Evolutionary conservation across 176 grass and related monocot genomes (phyloP).

Genomic region (Chloris gayana): DNA sequence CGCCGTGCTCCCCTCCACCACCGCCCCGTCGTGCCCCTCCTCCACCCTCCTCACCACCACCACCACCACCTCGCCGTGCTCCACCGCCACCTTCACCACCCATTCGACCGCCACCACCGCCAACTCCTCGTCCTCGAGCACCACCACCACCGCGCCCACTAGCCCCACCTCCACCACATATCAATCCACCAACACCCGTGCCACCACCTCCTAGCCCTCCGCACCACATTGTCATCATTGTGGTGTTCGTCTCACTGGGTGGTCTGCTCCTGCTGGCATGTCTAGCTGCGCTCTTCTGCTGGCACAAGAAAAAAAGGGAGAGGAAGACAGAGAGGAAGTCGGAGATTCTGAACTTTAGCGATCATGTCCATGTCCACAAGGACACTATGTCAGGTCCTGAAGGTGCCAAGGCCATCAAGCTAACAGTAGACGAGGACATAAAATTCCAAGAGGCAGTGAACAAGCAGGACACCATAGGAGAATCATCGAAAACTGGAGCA

Average conservation of each 20-base stretch:
- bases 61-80: conserved; percentile 33
- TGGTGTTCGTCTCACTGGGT: conserved; percentile 68
- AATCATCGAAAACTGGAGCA: not conserved
- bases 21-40: conserved; percentile 17
- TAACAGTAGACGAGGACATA: conserved; percentile 71
- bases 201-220: conserved; percentile 55
- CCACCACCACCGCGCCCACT: not conserved
- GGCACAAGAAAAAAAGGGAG: conserved; percentile 63
- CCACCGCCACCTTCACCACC: conserved; percentile 49
- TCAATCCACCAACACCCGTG: not conserved
- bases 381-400: conserved; percentile 33
- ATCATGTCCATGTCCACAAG: conserved; percentile 62
- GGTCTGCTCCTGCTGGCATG: conserved; percentile 68
- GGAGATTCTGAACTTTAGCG: conserved; percentile 57
- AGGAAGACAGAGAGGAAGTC: conserved; percentile 36
- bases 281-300: conserved; percentile 66
- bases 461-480: conserved; percentile 41
- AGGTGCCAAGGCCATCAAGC: conserved; percentile 32
- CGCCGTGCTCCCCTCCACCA: conserved; percentile 37
- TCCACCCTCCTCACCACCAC: not conserved
- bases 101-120: conserved; percentile 11
- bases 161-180: conserved; percentile 32
- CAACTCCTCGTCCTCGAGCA: conserved; percentile 11
- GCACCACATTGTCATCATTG: conserved; percentile 59
- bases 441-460: conserved; percentile 56